Percentiles rank a stretch among this genome's conserved stretches.
Conservation (phyloP, 352 stramenopile species). For the Discostella stelligera region DNA sequence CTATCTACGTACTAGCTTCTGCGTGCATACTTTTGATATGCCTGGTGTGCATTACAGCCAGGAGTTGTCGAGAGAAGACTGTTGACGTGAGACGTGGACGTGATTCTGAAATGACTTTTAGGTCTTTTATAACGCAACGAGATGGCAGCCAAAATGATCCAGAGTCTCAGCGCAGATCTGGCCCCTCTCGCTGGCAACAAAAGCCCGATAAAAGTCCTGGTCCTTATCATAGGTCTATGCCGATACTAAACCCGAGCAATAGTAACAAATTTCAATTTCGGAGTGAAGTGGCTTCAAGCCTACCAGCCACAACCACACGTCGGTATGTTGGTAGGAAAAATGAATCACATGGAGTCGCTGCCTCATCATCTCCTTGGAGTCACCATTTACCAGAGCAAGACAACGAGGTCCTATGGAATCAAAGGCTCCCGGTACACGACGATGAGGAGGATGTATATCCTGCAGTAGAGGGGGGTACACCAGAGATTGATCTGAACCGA, state of each 20-base stretch:
- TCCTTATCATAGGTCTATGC: not conserved
- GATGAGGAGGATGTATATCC: not conserved
- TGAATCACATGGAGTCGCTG: not conserved
- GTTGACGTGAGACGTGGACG: not conserved
- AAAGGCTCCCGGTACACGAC: not conserved
- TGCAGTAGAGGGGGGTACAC: not conserved
- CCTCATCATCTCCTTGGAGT: not conserved
- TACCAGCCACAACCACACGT: not conserved
- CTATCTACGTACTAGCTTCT: slow-evolving; percentile 32
- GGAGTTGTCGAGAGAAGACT: not conserved
- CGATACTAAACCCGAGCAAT: not conserved
- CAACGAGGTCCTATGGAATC: too few relatives aligned
- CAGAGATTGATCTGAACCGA: not conserved
- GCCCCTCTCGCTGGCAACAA: not conserved
- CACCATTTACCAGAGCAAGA: not conserved
- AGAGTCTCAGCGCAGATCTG: slow-evolving; percentile 2
- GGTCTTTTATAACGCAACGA: not conserved
- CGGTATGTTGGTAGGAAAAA: not conserved
- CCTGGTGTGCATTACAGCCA: slow-evolving; percentile 17
- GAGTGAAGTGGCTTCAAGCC: not conserved
- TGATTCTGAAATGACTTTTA: slow-evolving; percentile 25
- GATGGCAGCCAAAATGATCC: not conserved
- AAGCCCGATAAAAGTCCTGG: not conserved
- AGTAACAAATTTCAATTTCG: not conserved
- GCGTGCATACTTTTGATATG: slow-evolving; percentile 43